phyloP scores from a whole-genome alignment of 306 rosid species.

The Trifolium fragiferum region DNA sequence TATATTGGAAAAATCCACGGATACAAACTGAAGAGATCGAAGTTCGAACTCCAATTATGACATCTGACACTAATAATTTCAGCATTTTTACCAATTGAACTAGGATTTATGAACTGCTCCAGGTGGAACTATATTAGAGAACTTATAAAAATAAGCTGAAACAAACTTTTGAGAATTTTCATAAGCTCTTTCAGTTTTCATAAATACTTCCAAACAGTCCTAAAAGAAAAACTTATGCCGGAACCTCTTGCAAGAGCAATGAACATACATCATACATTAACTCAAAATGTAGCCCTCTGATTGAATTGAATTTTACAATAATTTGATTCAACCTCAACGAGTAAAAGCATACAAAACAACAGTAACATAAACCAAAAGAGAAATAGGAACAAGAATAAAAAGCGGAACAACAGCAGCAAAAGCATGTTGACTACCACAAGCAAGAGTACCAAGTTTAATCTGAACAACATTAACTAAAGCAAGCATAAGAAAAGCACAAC shows the following conservation, averaged over 20 bases:
- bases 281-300: neutral
- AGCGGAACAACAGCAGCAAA: slow-evolving; percentile 75
- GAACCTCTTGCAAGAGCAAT: neutral
- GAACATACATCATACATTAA: neutral
- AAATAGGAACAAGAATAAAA: slow-evolving; percentile 65
- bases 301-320: neutral
- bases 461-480: slow-evolving; percentile 79
- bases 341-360: slow-evolving; percentile 75
- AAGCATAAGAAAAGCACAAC: slow-evolving; percentile 74
- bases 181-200: no score
- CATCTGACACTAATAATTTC: no score
- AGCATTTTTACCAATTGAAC: no score
- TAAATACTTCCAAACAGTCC: no score
- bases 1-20: no score
- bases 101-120: no score
- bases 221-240: no score
- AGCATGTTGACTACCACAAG: slow-evolving; percentile 65
- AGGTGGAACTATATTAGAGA: no score
- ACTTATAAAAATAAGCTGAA: no score
- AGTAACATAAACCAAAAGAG: slow-evolving; percentile 58
- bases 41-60: no score
- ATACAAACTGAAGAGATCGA: no score
- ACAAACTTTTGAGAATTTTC: no score
- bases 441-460: slow-evolving; percentile 85
- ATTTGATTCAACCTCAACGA: slow-evolving; percentile 44